Evolutionary conservation across 75 land plant species (phyloP), one percentile per base, ranked within the genome.

Genomic region (Azolla pinnata): DNA sequence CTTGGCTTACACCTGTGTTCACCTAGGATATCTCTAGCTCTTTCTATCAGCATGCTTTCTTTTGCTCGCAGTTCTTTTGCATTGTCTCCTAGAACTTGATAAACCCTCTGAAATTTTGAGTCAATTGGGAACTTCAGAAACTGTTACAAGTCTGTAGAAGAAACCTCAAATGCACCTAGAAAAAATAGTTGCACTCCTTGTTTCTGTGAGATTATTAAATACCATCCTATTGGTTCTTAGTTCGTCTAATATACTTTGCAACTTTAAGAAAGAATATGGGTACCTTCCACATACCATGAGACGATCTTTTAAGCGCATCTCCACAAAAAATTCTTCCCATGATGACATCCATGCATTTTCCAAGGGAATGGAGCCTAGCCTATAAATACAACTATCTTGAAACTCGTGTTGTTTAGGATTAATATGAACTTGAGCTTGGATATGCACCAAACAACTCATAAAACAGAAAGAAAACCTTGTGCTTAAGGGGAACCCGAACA

Each of bases 271-370:
- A n/a, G n/a, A n/a, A n/a, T n/a, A n/a, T n/a, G n/a, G n/a, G n/a
- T n/a, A n/a, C n/a, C n/a, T n/a, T n/a, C n/a, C n/a, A n/a, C 2
- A 3, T 57, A 68, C 71, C 71, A 52, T 27, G 29, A 68, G 56
- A 28, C 71, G 32, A 30, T 68, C 71, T 44, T 62, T 38, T 0
- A 68, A 54, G 3, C 65, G 71, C 18, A 35, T 51, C 31, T 61
- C 65, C 30, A 68, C 29, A 62, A 68, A 68, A 54, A 68, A 68
- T 27, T 61, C 63, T 17, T 57, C 28, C 71, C 71, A 68, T 8
- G 48, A 35, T 0, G 58, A 25, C 2, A 38, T 21, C 71, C 65
- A 68, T 34, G 12, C 42, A 34, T 68, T 68, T 44, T 68, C 57
- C 35, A 68, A 40, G 12, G 71, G 65, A 18, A 68, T 30, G 30